Evolutionary conservation across 2,329 filamentous ascomycete genomes (phyloP).

Genomic region (Ilyonectria sp.): DNA sequence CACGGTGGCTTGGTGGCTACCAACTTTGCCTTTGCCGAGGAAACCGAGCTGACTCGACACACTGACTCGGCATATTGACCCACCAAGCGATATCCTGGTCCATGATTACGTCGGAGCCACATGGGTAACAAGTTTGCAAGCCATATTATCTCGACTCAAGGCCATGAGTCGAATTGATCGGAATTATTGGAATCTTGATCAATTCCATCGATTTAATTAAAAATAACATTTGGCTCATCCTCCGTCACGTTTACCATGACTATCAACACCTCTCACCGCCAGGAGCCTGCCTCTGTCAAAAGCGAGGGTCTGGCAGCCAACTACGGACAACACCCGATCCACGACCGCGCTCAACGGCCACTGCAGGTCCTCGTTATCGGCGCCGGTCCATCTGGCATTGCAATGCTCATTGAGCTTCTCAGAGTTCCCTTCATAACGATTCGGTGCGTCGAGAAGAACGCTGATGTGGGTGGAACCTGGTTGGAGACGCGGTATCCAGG

Average conservation of each 20-base stretch:
- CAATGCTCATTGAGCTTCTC: slow-evolving; percentile 13
- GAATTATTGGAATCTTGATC: neutral
- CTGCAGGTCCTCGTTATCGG: slow-evolving; percentile 21
- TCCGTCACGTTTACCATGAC: slow-evolving; percentile 1
- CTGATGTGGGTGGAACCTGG: slow-evolving; percentile 28
- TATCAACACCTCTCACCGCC: neutral
- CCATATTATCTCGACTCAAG: neutral
- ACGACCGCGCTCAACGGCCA: slow-evolving; percentile 8
- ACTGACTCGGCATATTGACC: slow-evolving; percentile 14
- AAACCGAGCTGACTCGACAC: slow-evolving; percentile 17
- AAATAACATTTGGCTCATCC: too few species aligned
- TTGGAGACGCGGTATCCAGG: slow-evolving; percentile 28
- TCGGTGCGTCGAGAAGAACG: slow-evolving; percentile 28
- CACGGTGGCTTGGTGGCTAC: too few species aligned
- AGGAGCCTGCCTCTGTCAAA: neutral
- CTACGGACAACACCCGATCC: slow-evolving; percentile 10
- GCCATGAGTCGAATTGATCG: too few species aligned
- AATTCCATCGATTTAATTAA: too few species aligned
- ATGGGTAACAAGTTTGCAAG: too few species aligned
- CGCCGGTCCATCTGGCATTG: slow-evolving; percentile 26
- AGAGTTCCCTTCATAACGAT: neutral
- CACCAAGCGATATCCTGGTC: too few species aligned
- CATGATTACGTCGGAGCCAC: too few species aligned
- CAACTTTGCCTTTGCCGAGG: too few species aligned
- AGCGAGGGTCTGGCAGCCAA: neutral